Base-by-base conservation (phyloP, 345 rosid genomes). In the Pistacia atlantica region DNA sequence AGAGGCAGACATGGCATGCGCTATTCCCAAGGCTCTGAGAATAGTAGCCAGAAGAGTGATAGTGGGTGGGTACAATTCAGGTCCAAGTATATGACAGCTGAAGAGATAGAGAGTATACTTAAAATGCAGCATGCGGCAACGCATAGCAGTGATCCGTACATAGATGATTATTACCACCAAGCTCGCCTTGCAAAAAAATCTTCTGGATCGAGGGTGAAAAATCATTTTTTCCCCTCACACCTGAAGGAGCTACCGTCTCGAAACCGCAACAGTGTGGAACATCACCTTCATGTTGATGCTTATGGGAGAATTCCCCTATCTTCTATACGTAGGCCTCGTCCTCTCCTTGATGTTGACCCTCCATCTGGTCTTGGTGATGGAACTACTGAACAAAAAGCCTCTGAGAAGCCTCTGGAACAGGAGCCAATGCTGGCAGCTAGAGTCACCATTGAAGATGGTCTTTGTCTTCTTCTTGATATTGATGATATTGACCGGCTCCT, bases 401-500 rank as follows among this genome's bases (percentile, higher is more conserved):
- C 86, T 31, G 98, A 90, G 80, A 93, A 83, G 86, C 95, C 95
- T 79, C 78, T 96, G 54, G 99, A 96, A 73, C 88, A 90, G 78
- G 99, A 96, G 68, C 99, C 99, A 48, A 86, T 96, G 87, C 93
- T 96, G 82, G 99, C 99, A 20, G 99, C 99, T 73, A 91, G 99
- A 51, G 86, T 96, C 73, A 88, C 97, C 33, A 83, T 94, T 54
- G 99, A 96, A 86, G 99, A 96, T 84, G 83, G 89, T 63, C 78
- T 92, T 9, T 80, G 83, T 48, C 83, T 92, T 80, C 95, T 96
- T 67, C 89, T 92, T 31, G 98, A 96, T 66, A 87, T 96, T 17
- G 97, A 93, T 69, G 99, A 96, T 84, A 87, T 93, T 62, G 97
- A 96, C 57, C 84, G 98, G 76, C 87, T 86, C 75, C 83, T 96